Conservation (phyloP, 495 filamentous ascomycete genomes). For the Aspergillus bridgeri region DNA sequence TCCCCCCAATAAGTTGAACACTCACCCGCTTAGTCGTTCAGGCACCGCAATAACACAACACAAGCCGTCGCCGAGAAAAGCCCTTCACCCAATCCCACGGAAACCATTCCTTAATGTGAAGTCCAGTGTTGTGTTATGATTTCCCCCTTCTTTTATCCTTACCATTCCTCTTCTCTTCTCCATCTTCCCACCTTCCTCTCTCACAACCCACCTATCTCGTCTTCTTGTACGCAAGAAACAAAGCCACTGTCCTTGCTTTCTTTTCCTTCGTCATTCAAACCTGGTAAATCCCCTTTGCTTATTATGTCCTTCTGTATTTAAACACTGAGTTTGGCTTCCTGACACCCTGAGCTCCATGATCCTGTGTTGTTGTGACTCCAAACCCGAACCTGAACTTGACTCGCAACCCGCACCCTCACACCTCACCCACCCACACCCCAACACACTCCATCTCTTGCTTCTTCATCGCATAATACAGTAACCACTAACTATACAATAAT, state of each 20-base stretch:
- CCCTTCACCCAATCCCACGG: background rate
- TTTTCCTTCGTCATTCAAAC: background rate
- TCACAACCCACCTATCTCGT: background rate
- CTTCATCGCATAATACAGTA: background rate
- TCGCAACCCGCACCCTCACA: too few relatives aligned
- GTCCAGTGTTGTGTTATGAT: background rate
- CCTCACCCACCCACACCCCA: background rate
- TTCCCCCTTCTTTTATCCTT: background rate
- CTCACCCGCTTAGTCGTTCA: background rate
- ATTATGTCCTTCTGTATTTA: too few relatives aligned
- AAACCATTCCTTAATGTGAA: background rate
- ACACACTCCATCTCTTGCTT: background rate
- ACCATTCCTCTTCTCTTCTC: background rate
- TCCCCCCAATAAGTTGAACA: background rate
- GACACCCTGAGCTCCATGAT: background rate
- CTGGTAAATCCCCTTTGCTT: background rate
- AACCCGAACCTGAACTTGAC: background rate
- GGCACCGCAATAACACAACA: background rate
- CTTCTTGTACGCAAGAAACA: background rate
- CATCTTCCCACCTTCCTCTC: background rate
- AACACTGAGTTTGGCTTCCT: background rate
- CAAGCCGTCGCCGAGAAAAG: background rate
- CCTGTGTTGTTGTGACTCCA: background rate
- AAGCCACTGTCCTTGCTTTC: background rate
- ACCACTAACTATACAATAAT: background rate